These are phyloP conservation scores for Apiotrichum mycotoxinovorans DNA, from an alignment of 1,284 basidiomycete genomes.

Conservation along the genomic window DNA sequence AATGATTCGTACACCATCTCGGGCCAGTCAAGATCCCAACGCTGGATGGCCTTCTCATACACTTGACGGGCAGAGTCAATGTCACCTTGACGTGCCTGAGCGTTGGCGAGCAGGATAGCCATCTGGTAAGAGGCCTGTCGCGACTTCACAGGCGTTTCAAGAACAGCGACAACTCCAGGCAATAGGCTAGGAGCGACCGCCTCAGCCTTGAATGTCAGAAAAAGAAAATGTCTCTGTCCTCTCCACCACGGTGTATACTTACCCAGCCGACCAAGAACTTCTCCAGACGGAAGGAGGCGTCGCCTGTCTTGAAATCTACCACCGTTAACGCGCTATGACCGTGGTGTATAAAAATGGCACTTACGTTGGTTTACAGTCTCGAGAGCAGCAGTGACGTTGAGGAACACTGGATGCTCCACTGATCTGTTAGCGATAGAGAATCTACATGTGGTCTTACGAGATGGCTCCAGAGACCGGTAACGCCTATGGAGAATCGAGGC, in stretches of 20 bases:
- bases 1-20: slow-evolving; percentile 87
- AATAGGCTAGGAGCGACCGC: slow-evolving; percentile 25
- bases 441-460: background rate
- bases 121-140: slow-evolving; percentile 35
- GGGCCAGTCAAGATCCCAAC: slow-evolving; percentile 77
- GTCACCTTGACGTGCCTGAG: slow-evolving; percentile 56
- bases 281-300: slow-evolving; percentile 67
- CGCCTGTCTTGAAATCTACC: slow-evolving; percentile 53
- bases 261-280: slow-evolving; percentile 73
- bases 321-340: background rate
- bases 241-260: too few species aligned
- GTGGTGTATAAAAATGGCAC: slow-evolving; percentile 7
- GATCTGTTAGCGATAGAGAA: background rate
- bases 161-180: slow-evolving; percentile 23
- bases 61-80: slow-evolving; percentile 62
- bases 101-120: slow-evolving; percentile 24
- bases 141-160: slow-evolving; percentile 26
- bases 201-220: slow-evolving; percentile 30
- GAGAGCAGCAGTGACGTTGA: slow-evolving; percentile 14
- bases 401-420: slow-evolving; percentile 18
- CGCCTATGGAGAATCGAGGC: slow-evolving; percentile 15
- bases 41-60: slow-evolving; percentile 60
- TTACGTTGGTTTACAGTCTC: slow-evolving; percentile 49
- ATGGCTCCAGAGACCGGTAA: slow-evolving; percentile 9
- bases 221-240: too few species aligned